Base-by-base conservation (phyloP, 2,329 filamentous ascomycete genomes). In the Fonsecaea erecta region DNA sequence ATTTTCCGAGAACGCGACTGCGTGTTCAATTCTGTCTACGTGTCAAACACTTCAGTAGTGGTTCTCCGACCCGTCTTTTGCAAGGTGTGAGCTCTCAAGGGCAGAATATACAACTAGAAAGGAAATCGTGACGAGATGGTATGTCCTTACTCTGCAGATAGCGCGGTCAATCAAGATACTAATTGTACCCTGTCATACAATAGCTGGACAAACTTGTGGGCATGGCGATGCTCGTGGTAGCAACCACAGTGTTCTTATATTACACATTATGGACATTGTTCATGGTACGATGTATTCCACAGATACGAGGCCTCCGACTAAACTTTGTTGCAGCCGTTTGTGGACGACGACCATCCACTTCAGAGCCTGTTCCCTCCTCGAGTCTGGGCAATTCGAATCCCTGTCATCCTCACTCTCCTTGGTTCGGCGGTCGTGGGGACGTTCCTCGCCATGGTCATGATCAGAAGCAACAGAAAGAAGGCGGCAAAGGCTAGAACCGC, bases 311-410 rank as follows among this genome's bases (percentile, higher is more conserved):
- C 7, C 48, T 51, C 14, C 16, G 28, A 63, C 57, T 61, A 18
- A 68, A 55, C 3, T 57, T 46, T 62, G 40, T 62, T 62, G 52
- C 72, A 99, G 95, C 95, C 95, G 77, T 99, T 99, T 79, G 95
- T 99, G 80, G 95, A 99, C 79, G 87, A 90, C 64, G 92, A 92
- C 77, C 95, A 99, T 79, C 89, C 92, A 63, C 89, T 98, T 65
- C 95, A 99, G 77, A 90, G 90, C 77, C 85, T 98, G 82, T 99
- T 99, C 83, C 95, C 92, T 68, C 94, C 94, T 53, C 93, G 95
- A 78, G 93, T 97, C 77, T 99, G 95, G 95, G 95, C 95, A 67
- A 97, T 99, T 77, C 93, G 95, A 78, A 95, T 99, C 75, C 95
- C 95, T 73, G 94, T 99, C 74, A 97, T 99, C 77, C 88, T 99